Evolutionary conservation across 352 stramenopile genomes (phyloP).

Genomic region (Globisporangium cystogenes): DNA sequence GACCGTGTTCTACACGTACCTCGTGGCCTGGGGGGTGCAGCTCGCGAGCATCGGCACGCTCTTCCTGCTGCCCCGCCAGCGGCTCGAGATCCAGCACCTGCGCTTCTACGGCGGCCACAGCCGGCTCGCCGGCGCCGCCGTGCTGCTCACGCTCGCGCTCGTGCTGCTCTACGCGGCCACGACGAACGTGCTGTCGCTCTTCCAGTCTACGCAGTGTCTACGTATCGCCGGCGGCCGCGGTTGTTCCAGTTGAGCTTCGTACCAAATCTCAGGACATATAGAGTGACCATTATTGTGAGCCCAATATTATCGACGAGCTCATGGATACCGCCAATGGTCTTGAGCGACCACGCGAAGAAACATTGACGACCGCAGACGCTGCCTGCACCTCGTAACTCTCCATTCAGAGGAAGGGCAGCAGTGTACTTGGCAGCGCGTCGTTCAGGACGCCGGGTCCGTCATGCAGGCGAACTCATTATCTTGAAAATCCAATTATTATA

Average conservation of each 20-base stretch:
- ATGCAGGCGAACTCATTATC: too few relatives aligned
- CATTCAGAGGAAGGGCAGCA: too few relatives aligned
- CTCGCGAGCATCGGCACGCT: conserved; percentile 41
- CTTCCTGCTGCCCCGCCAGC: conserved; percentile 34
- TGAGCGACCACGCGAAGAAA: too few relatives aligned
- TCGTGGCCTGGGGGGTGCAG: conserved; percentile 50
- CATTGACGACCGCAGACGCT: too few relatives aligned
- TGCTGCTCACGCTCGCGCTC: conserved; percentile 14
- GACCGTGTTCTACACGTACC: conserved; percentile 39
- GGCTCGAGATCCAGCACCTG: conserved; percentile 23
- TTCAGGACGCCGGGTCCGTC: too few relatives aligned
- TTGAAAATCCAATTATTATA: too few relatives aligned
- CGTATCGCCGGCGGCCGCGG: conserved; percentile 36
- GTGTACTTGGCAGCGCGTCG: too few relatives aligned
- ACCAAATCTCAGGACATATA: too few relatives aligned
- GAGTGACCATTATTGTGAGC: too few relatives aligned
- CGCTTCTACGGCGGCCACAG: conserved; percentile 17
- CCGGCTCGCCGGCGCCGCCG: conserved; percentile 12
- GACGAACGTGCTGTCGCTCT: conserved; percentile 53
- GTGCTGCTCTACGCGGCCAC: conserved; percentile 14
- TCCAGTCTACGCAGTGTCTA: conserved; percentile 40
- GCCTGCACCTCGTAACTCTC: too few relatives aligned
- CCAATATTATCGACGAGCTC: too few relatives aligned
- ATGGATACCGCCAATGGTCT: too few relatives aligned
- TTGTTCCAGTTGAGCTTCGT: conserved; percentile 11